Evolutionary conservation across 2,329 filamentous ascomycete genomes (phyloP).

Genomic region (Ustulina deusta): DNA sequence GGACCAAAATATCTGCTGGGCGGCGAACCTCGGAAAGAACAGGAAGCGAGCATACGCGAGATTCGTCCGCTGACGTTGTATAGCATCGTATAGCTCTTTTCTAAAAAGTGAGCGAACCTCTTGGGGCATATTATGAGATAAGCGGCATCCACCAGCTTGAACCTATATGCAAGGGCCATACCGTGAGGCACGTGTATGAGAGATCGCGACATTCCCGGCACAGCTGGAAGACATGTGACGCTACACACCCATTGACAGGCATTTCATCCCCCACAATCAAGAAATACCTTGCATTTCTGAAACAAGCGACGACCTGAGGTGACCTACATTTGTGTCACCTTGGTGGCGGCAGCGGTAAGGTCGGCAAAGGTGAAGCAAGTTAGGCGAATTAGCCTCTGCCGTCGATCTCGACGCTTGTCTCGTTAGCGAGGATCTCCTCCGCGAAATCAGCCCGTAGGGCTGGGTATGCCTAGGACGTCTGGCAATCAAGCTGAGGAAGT

Average conservation of each 20-base stretch:
- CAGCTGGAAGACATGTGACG: constrained; percentile 11
- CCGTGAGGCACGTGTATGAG: constrained; percentile 4
- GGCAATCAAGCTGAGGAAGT: constrained; percentile 2
- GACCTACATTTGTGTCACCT: constrained; percentile 20
- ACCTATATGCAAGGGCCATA: constrained; percentile 11
- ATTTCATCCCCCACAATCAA: constrained; percentile 33
- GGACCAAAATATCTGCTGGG: constrained; percentile 14
- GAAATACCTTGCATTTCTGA: constrained; percentile 32
- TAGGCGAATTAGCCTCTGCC: constrained; percentile 29
- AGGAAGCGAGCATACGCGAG: constrained; percentile 8
- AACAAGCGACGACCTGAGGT: constrained; percentile 31
- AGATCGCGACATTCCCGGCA: constrained; percentile 7
- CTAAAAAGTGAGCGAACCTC: neutral
- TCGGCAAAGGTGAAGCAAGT: constrained; percentile 14
- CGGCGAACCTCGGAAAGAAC: constrained; percentile 14
- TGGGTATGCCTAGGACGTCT: constrained; percentile 20
- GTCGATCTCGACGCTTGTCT: constrained; percentile 15
- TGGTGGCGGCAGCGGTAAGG: constrained; percentile 25
- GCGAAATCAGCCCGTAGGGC: constrained; percentile 24
- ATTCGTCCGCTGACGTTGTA: neutral
- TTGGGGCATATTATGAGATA: neutral
- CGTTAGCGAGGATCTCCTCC: neutral
- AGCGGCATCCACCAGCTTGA: constrained; percentile 4
- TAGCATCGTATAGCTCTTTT: constrained; percentile 1
- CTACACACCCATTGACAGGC: constrained; percentile 14